A percentile compares a stretch with the other conserved stretches of the same genome.
These are phyloP conservation scores for Aspergillus cejpii DNA, from an alignment of 2,329 filamentous ascomycete species.

Conservation along the genomic window DNA sequence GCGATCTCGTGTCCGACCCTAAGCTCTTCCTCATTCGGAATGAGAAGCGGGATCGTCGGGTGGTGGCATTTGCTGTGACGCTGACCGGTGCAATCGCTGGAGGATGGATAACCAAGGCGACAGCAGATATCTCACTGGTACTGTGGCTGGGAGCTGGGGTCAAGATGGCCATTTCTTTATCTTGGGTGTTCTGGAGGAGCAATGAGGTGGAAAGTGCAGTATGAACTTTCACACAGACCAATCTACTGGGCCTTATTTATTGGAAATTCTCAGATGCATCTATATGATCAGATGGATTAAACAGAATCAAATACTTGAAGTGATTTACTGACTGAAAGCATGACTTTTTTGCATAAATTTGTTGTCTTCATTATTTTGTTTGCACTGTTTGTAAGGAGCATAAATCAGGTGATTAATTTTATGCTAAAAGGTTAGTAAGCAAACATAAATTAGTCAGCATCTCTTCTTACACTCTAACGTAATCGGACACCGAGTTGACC, in stretches of 20 bases:
- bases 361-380: too few species aligned
- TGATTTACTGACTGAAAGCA: not conserved
- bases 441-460: too few species aligned
- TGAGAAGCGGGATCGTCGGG: constrained; percentile 24
- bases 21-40: constrained; percentile 24
- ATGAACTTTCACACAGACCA: too few species aligned
- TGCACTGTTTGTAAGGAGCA: too few species aligned
- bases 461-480: too few species aligned
- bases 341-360: not conserved
- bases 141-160: constrained; percentile 24
- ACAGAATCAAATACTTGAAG: too few species aligned
- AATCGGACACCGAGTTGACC: too few species aligned
- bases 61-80: constrained; percentile 23
- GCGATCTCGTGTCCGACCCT: constrained; percentile 27
- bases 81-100: constrained; percentile 25
- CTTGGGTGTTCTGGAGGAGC: constrained; percentile 19
- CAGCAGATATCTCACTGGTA: constrained; percentile 17
- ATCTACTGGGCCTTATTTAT: too few species aligned
- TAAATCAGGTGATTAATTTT: too few species aligned
- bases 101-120: constrained; percentile 26
- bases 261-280: too few species aligned
- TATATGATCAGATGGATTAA: too few species aligned
- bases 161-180: constrained; percentile 16
- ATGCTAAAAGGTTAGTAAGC: too few species aligned
- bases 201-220: not conserved